Evolutionary conservation across 441 rosid species (phyloP), one percentile per base, ranked within the genome.

Genomic region (Omphalea diandra): DNA sequence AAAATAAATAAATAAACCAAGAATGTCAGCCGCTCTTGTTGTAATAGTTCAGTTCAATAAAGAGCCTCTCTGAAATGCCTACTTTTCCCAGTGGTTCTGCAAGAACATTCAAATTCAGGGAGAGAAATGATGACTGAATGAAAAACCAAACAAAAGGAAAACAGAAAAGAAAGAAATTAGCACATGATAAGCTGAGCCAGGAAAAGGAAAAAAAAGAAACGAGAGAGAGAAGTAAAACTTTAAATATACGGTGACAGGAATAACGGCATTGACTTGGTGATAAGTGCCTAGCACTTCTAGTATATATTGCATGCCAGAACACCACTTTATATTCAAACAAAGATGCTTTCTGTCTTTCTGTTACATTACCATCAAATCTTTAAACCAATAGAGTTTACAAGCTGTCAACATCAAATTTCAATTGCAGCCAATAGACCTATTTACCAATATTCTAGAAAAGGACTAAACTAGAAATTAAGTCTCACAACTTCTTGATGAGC

Each of bases 11-110:
- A 61, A 47, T 68, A 24, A 27, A 63, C n/a, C n/a, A n/a, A n/a
- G 40, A 46, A 66, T 38, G 29, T 4, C 54, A 58, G 36, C 56
- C 80, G 71, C 46, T 88, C 90, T 24, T 84, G 53, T 3, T 88
- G 85, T 58, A 94, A 79, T 44, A 91, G 76, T 77, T 94, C 92
- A 32, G 85, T 65, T 90, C 96, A 52, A 94, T 84, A 81, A 84
- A 91, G 46, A 91, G 93, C 76, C 89, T 79, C 75, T 83, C 69
- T 2, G 88, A 83, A 75, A 89, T 68, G 50, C 88, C 90, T 49
- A 87, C 87, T 68, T 84, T 86, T 54, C 76, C 91, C 6, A 94
- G 78, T 69, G 84, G 84, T 63, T 86, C 84, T 0, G 83, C 90
- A 47, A 90, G 85, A 65, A 85, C 84, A 59, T 81, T 78, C 75